These are phyloP conservation scores for Parathielavia hyrcaniae DNA, from an alignment of 495 filamentous ascomycete genomes.

Conservation along the genomic window DNA sequence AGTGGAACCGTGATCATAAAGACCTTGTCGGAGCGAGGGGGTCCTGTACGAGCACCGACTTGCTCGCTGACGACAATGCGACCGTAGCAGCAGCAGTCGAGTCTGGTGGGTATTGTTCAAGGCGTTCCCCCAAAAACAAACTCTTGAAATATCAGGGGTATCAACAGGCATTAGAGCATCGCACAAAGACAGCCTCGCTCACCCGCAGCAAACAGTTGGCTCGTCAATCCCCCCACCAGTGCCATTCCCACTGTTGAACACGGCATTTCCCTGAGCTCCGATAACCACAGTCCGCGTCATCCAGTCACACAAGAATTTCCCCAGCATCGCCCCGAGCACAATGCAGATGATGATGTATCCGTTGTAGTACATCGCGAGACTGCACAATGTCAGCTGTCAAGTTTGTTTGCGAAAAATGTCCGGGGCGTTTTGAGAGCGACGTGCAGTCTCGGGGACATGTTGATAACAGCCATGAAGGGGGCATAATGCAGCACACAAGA, in stretches of 20 bases:
- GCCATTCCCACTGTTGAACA: conserved; percentile 4
- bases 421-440: too few relatives aligned
- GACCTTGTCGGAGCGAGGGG: conserved; percentile 6
- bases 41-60: conserved; percentile 36
- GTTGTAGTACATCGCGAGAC: conserved; percentile 50
- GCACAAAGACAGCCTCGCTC: background rate
- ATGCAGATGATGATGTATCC: conserved; percentile 55
- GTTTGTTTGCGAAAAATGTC: too few relatives aligned
- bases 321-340: conserved; percentile 46
- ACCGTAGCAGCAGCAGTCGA: conserved; percentile 20
- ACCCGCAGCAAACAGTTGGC: conserved; percentile 29
- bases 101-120: background rate
- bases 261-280: conserved; percentile 1
- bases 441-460: too few relatives aligned
- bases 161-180: conserved; percentile 8
- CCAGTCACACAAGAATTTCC: conserved; percentile 45
- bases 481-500: too few relatives aligned
- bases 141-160: background rate
- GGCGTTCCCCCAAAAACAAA: background rate
- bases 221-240: conserved; percentile 21
- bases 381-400: too few relatives aligned
- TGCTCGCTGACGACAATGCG: conserved; percentile 38
- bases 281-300: conserved; percentile 26
- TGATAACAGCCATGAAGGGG: too few relatives aligned
- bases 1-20: conserved; percentile 46